phyloP scores from a whole-genome alignment of 495 filamentous ascomycete genomes.

The Amniculicola lignicola region DNA sequence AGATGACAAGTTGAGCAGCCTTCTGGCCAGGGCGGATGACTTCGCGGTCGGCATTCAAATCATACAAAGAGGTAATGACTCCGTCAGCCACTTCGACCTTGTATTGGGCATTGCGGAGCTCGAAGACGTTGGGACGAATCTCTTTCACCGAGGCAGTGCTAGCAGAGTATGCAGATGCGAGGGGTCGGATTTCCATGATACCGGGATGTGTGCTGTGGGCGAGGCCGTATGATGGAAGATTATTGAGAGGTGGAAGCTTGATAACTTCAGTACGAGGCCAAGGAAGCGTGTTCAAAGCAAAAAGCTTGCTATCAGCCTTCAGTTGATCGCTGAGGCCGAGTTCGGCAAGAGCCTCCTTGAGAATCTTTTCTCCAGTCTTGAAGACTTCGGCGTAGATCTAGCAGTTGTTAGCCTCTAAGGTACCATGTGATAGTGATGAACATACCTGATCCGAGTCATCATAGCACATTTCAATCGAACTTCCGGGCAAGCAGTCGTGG shows the following conservation, averaged over 20 bases:
- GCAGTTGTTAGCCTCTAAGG: background rate
- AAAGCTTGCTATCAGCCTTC: conserved; percentile 41
- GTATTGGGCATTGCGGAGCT: conserved; percentile 72
- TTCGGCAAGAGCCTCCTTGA: conserved; percentile 63
- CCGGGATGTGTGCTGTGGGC: conserved; percentile 45
- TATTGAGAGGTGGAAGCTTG: conserved; percentile 49
- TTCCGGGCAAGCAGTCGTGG: conserved; percentile 96
- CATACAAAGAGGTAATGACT: conserved; percentile 76
- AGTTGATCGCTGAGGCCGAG: conserved; percentile 56
- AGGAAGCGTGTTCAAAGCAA: conserved; percentile 75
- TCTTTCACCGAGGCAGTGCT: conserved; percentile 62
- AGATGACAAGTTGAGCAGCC: conserved; percentile 89
- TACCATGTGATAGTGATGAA: background rate
- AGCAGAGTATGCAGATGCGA: conserved; percentile 46
- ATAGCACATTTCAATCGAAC: conserved; percentile 94
- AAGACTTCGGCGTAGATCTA: conserved; percentile 81
- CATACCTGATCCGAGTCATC: conserved; percentile 78
- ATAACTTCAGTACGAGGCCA: conserved; percentile 76
- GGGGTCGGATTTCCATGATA: conserved; percentile 49
- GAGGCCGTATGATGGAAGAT: conserved; percentile 48
- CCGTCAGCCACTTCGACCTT: conserved; percentile 69
- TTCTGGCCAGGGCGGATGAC: conserved; percentile 73
- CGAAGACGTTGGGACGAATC: conserved; percentile 65
- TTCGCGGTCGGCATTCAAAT: conserved; percentile 67
- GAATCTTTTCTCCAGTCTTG: conserved; percentile 64